phyloP scores from a whole-genome alignment of 148 eudicot species.

The Arctostaphylos glauca region DNA sequence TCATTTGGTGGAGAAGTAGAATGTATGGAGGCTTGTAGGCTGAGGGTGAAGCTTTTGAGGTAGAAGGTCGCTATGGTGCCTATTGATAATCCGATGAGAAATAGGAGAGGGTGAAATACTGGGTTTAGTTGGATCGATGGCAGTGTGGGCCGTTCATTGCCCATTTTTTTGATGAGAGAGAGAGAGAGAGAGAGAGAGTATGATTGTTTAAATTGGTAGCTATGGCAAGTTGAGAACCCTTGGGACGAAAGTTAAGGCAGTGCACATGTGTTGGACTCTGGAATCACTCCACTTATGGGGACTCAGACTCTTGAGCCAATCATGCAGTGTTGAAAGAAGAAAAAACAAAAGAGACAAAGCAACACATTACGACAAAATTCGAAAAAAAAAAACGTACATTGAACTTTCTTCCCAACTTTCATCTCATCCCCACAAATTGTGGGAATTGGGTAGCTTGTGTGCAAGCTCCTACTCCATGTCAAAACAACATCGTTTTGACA shows the following conservation, averaged over 20 bases:
- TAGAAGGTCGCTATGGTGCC: constrained; percentile 42
- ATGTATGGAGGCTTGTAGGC: constrained; percentile 2
- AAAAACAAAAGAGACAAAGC: no score
- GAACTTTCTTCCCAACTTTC: no score
- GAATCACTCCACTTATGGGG: no score
- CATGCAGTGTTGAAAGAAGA: no score
- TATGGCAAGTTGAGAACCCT: background rate
- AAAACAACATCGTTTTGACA: no score
- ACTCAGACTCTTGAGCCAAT: no score
- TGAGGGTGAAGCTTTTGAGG: constrained; percentile 28
- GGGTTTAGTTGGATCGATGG: constrained; percentile 8
- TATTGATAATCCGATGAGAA: constrained; percentile 50
- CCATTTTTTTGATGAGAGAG: constrained; percentile 7
- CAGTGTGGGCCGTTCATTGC: background rate
- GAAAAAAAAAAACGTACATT: no score
- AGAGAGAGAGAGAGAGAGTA: background rate
- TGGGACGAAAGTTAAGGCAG: constrained; percentile 30
- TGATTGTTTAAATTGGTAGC: background rate
- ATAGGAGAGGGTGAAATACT: constrained; percentile 30
- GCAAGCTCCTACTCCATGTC: no score
- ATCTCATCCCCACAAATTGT: no score
- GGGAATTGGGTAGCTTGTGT: no score
- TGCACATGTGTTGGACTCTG: constrained; percentile 26
- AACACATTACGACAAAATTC: no score
- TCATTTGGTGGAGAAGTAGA: background rate